These are phyloP conservation scores for Thielaviopsis punctulata DNA, from an alignment of 2,329 filamentous ascomycete genomes.

Conservation along the genomic window DNA sequence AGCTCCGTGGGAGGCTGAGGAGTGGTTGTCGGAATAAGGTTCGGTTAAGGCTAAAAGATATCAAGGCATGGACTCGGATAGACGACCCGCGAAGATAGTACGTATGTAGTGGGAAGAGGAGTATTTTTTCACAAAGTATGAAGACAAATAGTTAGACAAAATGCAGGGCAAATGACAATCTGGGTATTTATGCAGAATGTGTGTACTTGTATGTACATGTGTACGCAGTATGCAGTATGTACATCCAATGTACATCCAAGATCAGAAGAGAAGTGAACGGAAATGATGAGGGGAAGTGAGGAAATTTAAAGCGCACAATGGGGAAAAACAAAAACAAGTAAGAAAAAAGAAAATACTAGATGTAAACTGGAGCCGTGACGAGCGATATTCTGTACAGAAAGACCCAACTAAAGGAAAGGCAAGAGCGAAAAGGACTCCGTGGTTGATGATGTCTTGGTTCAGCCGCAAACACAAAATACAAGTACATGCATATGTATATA, in stretches of 20 bases:
- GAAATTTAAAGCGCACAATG: not conserved
- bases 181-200: no score
- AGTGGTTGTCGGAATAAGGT: not conserved
- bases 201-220: not conserved
- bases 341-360: not conserved
- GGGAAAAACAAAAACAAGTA: not conserved
- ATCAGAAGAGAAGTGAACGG: no score
- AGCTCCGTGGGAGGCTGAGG: not conserved
- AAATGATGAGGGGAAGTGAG: not conserved
- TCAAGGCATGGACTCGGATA: not conserved
- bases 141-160: constrained; percentile 8
- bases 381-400: not conserved
- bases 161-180: not conserved
- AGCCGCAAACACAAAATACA: not conserved
- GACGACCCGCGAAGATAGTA: not conserved
- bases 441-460: not conserved
- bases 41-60: not conserved
- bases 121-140: no score
- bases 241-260: no score
- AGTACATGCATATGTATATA: no score
- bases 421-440: not conserved
- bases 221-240: no score
- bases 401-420: not conserved
- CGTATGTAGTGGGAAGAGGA: no score
- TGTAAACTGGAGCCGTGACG: not conserved